These are phyloP conservation scores for Trypanosoma caninum DNA, from an alignment of 208 protist species.

Conservation along the genomic window DNA sequence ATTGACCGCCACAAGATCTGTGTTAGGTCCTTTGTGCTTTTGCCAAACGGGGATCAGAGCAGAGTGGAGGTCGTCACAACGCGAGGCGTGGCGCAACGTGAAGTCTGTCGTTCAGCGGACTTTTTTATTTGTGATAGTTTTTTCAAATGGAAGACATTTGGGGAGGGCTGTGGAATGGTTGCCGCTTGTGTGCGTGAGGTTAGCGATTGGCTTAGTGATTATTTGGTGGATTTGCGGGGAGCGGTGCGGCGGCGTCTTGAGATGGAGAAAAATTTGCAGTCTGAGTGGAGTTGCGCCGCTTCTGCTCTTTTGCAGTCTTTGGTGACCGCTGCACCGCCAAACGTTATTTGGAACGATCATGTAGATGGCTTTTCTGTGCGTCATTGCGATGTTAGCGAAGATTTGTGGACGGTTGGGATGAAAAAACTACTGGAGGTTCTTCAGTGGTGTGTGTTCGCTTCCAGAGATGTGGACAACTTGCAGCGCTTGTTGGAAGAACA, in stretches of 20 bases:
- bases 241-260: background rate
- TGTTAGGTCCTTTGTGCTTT: slow-evolving; percentile 34
- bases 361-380: slow-evolving; percentile 64
- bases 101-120: slow-evolving; percentile 24
- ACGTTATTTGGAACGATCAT: slow-evolving; percentile 32
- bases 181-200: slow-evolving; percentile 64
- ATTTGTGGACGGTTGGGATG: slow-evolving; percentile 76
- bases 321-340: slow-evolving; percentile 32
- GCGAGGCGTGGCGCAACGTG: slow-evolving; percentile 5
- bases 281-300: background rate
- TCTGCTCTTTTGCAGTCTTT: slow-evolving; percentile 5
- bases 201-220: slow-evolving; percentile 27
- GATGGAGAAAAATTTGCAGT: background rate
- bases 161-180: slow-evolving; percentile 56
- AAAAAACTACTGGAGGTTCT: slow-evolving; percentile 73
- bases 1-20: slow-evolving; percentile 38
- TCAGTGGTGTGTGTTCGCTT: slow-evolving; percentile 71
- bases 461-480: slow-evolving; percentile 46
- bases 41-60: slow-evolving; percentile 46
- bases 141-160: slow-evolving; percentile 73
- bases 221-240: slow-evolving; percentile 28
- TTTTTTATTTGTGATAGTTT: slow-evolving; percentile 70
- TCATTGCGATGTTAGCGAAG: slow-evolving; percentile 52
- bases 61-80: slow-evolving; percentile 31
- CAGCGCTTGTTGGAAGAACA: slow-evolving; percentile 11